These are phyloP conservation scores for Paecilomyces dactylethromorphus DNA, from an alignment of 2,329 filamentous ascomycete genomes.

Conservation along the genomic window DNA sequence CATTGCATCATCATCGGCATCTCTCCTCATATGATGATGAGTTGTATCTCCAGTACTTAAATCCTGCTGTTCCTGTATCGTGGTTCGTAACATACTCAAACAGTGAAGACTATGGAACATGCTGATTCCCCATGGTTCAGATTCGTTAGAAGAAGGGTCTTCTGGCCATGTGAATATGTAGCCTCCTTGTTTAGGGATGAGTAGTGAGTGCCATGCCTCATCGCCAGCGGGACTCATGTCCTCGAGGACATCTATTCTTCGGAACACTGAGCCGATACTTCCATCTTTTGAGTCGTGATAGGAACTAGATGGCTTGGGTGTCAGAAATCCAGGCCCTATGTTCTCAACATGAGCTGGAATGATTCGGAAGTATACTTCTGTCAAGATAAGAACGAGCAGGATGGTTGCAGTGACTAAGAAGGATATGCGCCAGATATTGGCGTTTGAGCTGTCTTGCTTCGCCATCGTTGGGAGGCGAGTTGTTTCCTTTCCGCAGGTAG, in stretches of 20 bases:
- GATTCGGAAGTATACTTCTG: not conserved
- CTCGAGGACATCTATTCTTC: not conserved
- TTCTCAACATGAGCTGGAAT: not conserved
- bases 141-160: not conserved
- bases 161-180: conserved; percentile 1
- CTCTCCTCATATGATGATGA: not conserved
- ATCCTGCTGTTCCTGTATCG: conserved; percentile 1
- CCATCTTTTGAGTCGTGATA: not conserved
- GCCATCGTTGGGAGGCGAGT: not conserved
- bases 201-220: not conserved
- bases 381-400: not conserved
- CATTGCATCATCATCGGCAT: not conserved
- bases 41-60: not conserved
- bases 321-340: not conserved
- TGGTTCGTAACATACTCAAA: conserved; percentile 3
- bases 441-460: not conserved
- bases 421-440: not conserved
- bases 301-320: not conserved
- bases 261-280: not conserved
- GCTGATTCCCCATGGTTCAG: conserved; percentile 5
- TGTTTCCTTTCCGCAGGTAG: not conserved
- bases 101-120: conserved; percentile 8
- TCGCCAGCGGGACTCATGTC: conserved; percentile 3
- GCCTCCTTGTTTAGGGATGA: not conserved
- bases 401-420: not conserved